Evolutionary conservation across 1,284 basidiomycete genomes (phyloP), one percentile per base, ranked within the genome.

Genomic region (Porogramme epimiltina): DNA sequence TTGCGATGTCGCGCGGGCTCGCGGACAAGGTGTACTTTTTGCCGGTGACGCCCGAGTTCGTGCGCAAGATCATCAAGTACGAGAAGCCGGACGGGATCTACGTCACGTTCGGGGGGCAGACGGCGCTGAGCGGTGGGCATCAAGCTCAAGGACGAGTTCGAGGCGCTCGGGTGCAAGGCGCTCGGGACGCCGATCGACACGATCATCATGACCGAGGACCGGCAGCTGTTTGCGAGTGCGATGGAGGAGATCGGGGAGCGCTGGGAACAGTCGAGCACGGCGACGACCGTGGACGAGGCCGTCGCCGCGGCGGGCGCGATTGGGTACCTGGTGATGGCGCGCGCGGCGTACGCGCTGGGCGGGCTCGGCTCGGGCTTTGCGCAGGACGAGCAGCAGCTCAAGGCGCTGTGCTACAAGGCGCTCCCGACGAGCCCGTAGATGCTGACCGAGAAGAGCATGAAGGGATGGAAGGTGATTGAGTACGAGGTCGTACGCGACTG

Each of bases 21-120:
- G 96, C 96, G 31, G 96, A 99, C 78, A 98, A 98, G 74, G 96
- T 99, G 49, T 99, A 98, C 79, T 99, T 98, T 81, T 81, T 99
- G 4, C 97, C 96, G 43, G 96, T 99, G 54, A 98, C 93, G 6
- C 92, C 95, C 51, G 96, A 99, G 60, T 99, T 98, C 66, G 95
- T 99, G 52, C 89, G 90, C 70, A 97, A 96, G 76, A 91, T 99
- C 72, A 96, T 99, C 81, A 89, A 93, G 73, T 96, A 94, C 75
- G 96, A 99, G 81, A 92, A 94, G 66, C 96, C 96, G 1, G 96
- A 99, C 65, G 96, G 97, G 55, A 98, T 99, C 69, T 98, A 98
- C 71, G 93, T 95, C 61, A 98, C 96, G 1, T 99, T 99, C 62
- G 96, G 96, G 67, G 96, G 96, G 37, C 96, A 99, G 76, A 99